Conservation (phyloP, 768 basidiomycete genomes). For the Suillus spraguei region DNA sequence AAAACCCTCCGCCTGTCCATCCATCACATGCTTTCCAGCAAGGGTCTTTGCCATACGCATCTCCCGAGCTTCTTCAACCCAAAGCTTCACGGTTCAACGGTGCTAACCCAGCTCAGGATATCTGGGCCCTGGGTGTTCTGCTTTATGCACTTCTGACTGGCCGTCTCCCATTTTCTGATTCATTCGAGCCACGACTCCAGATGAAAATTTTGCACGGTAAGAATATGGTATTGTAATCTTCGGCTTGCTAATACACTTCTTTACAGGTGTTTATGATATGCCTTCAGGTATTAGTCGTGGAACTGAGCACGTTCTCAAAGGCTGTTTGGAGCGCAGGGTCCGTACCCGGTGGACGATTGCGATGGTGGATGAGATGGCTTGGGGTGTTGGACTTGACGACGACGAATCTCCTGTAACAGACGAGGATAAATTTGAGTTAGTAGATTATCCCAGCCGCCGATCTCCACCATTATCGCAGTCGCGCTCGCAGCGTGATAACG, state of each 20-base stretch:
- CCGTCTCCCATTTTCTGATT: conserved; percentile 83
- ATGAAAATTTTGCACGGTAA: conserved; percentile 89
- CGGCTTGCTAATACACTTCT: conserved; percentile 15
- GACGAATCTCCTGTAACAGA: conserved; percentile 29
- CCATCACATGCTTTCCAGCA: conserved; percentile 55
- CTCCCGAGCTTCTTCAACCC: conserved; percentile 83
- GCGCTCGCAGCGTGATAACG: conserved; percentile 29
- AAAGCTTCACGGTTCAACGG: conserved; percentile 37
- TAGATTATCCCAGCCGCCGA: conserved; percentile 21
- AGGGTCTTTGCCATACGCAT: conserved; percentile 89
- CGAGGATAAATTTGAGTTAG: conserved; percentile 32
- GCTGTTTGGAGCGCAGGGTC: conserved; percentile 74
- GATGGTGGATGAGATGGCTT: conserved; percentile 78
- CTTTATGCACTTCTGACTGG: conserved; percentile 86
- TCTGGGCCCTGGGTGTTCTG: conserved; percentile 94
- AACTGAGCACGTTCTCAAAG: conserved; percentile 69
- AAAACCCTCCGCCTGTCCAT: conserved; percentile 30
- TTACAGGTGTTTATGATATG: conserved; percentile 62
- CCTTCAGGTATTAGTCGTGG: conserved; percentile 59
- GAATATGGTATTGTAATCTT: conserved; percentile 28
- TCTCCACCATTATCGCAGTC: conserved; percentile 21
- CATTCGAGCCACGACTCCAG: conserved; percentile 89
- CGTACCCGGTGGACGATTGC: conserved; percentile 75
- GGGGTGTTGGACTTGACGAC: conserved; percentile 65
- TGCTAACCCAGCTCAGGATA: conserved; percentile 77